A percentile compares a stretch with the other conserved stretches of the same genome.
Conservation (phyloP, 1,139 yeast genomes). For the Yamadazyma spencermartinsiae region DNA sequence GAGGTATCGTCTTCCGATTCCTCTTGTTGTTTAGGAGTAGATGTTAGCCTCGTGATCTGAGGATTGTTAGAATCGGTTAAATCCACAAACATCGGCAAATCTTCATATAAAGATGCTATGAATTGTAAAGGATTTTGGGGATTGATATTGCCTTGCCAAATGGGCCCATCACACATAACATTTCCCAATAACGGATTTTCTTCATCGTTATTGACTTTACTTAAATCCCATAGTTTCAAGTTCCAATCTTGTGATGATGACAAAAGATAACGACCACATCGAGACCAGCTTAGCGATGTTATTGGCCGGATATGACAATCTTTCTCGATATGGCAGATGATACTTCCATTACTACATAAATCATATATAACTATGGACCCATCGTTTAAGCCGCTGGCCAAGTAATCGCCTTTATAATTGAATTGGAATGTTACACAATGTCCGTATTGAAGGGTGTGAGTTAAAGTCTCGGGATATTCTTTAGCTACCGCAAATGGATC, state of each 20-base stretch:
- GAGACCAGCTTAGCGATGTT: constrained; percentile 78
- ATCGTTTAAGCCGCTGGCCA: constrained; percentile 81
- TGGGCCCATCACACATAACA: constrained; percentile 64
- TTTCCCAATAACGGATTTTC: constrained; percentile 37
- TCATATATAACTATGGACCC: constrained; percentile 83
- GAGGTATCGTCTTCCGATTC: constrained; percentile 6
- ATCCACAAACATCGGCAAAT: constrained; percentile 58
- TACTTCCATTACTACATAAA: constrained; percentile 55
- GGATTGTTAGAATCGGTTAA: constrained; percentile 34
- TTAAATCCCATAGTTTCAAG: constrained; percentile 78
- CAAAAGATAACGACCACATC: constrained; percentile 67
- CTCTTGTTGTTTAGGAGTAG: constrained; percentile 22
- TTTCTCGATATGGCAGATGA: constrained; percentile 52
- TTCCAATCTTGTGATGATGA: constrained; percentile 87
- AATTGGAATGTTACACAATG: constrained; percentile 76
- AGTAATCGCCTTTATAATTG: constrained; percentile 78
- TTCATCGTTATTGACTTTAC: constrained; percentile 24
- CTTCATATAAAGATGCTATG: constrained; percentile 52
- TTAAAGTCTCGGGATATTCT: constrained; percentile 85
- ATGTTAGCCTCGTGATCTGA: constrained; percentile 25
- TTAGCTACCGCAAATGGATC: constrained; percentile 93
- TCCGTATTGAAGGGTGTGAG: constrained; percentile 64
- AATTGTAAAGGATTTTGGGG: constrained; percentile 48
- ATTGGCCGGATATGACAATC: constrained; percentile 72
- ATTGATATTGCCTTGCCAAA: constrained; percentile 66